These are phyloP conservation scores for Trematosphaeria pertusa DNA, from an alignment of 2,329 filamentous ascomycete species.

Conservation along the genomic window DNA sequence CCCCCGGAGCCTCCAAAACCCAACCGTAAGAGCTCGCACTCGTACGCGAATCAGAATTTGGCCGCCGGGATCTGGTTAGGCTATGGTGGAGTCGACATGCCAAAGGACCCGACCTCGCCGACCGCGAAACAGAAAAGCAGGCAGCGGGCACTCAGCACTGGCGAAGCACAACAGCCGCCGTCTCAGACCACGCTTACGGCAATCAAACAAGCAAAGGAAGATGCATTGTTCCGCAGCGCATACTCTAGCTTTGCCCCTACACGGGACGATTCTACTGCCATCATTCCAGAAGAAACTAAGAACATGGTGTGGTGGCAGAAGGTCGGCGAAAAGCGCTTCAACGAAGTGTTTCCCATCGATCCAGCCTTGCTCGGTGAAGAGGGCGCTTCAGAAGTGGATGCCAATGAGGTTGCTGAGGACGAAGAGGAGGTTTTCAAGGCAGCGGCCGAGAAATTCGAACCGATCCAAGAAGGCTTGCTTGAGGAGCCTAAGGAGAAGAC, in stretches of 20 bases:
- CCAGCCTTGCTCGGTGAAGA: conserved; percentile 50
- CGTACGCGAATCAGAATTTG: conserved; percentile 72
- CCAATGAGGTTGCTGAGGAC: conserved; percentile 41
- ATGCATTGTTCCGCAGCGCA: conserved; percentile 75
- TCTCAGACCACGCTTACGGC: conserved; percentile 49
- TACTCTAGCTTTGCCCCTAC: conserved; percentile 83
- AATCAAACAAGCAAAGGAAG: conserved; percentile 68
- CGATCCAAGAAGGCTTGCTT: conserved; percentile 31
- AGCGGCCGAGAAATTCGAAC: conserved; percentile 47
- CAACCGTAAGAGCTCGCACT: conserved; percentile 49
- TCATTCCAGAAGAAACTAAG: conserved; percentile 71
- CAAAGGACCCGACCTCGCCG: conserved; percentile 61
- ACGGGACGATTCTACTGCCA: conserved; percentile 74
- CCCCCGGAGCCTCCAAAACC: conserved; percentile 60
- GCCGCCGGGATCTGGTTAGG: conserved; percentile 70
- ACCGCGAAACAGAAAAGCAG: conserved; percentile 72
- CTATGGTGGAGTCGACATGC: conserved; percentile 58
- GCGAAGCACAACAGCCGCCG: conserved; percentile 63
- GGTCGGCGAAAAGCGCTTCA: conserved; percentile 69
- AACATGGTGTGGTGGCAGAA: conserved; percentile 80
- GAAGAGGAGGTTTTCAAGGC: conserved; percentile 48
- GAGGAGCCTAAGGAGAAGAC: conserved; percentile 40
- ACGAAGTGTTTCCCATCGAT: conserved; percentile 67
- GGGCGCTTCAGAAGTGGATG: conserved; percentile 43
- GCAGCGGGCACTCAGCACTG: conserved; percentile 72